A percentile compares a stretch with the other conserved stretches of the same genome.
Conservation (phyloP, 306 rosid species). For the Dryas octopetala region DNA sequence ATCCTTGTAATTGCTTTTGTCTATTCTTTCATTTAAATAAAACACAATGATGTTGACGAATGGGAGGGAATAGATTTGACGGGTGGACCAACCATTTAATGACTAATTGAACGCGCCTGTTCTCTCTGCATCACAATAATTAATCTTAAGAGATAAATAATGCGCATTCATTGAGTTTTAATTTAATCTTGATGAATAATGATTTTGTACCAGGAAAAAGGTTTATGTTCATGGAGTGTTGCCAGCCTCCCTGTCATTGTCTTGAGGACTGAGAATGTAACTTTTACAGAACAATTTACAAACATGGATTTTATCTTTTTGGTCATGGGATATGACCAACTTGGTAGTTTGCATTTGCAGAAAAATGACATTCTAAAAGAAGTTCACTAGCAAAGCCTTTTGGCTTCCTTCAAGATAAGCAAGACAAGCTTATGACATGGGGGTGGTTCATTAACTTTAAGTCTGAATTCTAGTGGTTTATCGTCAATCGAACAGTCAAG, state of each 20-base stretch:
- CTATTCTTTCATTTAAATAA: not conserved
- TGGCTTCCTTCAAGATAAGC: too few species aligned
- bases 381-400: too few species aligned
- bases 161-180: not conserved
- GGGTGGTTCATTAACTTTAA: too few species aligned
- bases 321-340: not conserved
- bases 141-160: not conserved
- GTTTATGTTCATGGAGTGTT: not conserved
- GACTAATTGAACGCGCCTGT: constrained; percentile 2
- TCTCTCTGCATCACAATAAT: not conserved
- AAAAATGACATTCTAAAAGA: too few species aligned
- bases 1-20: not conserved
- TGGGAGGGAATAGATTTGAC: not conserved
- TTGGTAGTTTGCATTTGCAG: not conserved
- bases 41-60: not conserved
- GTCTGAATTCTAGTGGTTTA: too few species aligned
- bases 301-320: not conserved
- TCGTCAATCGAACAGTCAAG: too few species aligned
- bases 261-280: too few species aligned
- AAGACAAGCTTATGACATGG: too few species aligned
- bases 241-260: too few species aligned
- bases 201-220: too few species aligned
- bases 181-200: not conserved
- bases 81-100: not conserved
- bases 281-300: too few species aligned